Evolutionary conservation across 1,284 basidiomycete genomes (phyloP), one percentile per base, ranked within the genome.

Genomic region (Farysia itapuensis): DNA sequence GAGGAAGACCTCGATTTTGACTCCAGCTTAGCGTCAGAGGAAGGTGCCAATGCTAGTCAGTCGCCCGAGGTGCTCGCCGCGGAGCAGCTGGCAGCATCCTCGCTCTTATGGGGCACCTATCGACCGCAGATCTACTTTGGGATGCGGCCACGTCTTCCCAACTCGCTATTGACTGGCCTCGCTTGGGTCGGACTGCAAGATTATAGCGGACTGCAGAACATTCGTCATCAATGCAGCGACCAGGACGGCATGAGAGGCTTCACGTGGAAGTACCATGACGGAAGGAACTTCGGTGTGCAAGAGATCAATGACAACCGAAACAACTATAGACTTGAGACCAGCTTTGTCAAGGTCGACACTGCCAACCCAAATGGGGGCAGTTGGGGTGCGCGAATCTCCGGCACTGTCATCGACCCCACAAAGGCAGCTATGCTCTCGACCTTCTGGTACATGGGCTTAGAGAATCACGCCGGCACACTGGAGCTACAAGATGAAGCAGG

Each of bases 41-140:
- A 33, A 14, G 13, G 13, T 33, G 31, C 31, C 26, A 28, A 28
- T 11, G 26, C 11, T 28, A 28, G n/a, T n/a, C n/a, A n/a, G n/a
- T 28, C 51, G 2, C 49, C 59, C 3, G 47, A 53, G 34, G 46
- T 23, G n/a, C 8, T 43, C 4, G 44, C 54, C 19, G 53, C 53
- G 0, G 49, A 37, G 9, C 28, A 31, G 13, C 39, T 45, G 11
- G 52, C 53, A 11, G 53, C 63, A 16, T 30, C 69, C 16, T 84
- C 86, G 7, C 78, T 90, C n/a, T 77, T 90, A 64, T 95, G 92
- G 92, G 90, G 90, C 3, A 81, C 88, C 0, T 95, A 93, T 75
- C 81, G 92, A 29, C 90, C 92, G 1, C 89, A 90, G 70, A 82
- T 95, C 22, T 96, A 95, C 80, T 94, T 96, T 78, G 92, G 92